Base-by-base conservation (phyloP, 164 flowering plant species). In the Magnolia kwangsiensis region DNA sequence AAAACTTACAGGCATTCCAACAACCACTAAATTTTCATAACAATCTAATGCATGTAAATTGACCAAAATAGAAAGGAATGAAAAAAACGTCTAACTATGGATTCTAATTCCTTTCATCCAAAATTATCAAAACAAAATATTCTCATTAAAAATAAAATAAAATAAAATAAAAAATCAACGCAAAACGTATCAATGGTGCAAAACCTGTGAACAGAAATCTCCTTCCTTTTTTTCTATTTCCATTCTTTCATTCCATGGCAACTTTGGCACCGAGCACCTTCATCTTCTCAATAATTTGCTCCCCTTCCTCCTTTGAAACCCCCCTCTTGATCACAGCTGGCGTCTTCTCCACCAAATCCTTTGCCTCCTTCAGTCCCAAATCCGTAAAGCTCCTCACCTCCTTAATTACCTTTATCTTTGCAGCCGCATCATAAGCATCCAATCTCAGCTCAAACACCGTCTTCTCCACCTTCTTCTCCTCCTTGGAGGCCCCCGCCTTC, bases 251-350 rank as follows among this genome's bases (percentile, higher is more conserved):
- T 75, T 90, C 91, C 92, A 92, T 79, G 29, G 89, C 81, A 23
- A 92, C 97, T 75, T 87, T 92, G 0, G 95, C 98, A 4, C 97
- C 98, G 58, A 90, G 63, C 74, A 91, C 94, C 82, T 90, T 92
- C 89, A 92, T 76, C 83, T 91, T 94, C 84, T 91, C 93, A 37
- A 91, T 83, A 31, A 92, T 86, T 67, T 86, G 85, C 76, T 90
- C 93, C 0, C 80, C 97, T 79, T 91, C 98, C 78, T 92, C 96
- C 80, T 91, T 91, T 0, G 96, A 84, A 13, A 94, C 89, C 11
- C 98, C 96, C n/a, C 74, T 81, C 74, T 94, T 94, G 66, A 94
- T 80, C 50, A 94, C 86, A 0, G 90, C 63, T 0, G 98, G 96
- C 5, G 88, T 68, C 85, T 94, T 94, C 89, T 92, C 97, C 63